phyloP scores from a whole-genome alignment of 805 yeast genomes.

The Lachancea fermentati region DNA sequence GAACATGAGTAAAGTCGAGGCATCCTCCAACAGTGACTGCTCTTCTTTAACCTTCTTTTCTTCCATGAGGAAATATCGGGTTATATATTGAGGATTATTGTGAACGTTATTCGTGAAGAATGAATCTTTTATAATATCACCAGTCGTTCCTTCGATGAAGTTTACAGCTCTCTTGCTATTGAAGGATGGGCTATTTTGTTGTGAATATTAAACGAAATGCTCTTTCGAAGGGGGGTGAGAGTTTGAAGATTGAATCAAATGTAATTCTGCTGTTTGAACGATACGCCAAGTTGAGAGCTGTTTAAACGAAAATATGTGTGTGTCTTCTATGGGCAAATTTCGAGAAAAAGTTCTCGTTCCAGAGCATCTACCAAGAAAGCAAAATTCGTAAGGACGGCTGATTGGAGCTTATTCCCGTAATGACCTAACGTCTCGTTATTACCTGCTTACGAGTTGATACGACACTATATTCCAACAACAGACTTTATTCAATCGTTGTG shows the following conservation, averaged over 20 bases:
- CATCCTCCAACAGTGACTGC: constrained; percentile 45
- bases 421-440: background rate
- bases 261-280: background rate
- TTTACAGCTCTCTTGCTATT: background rate
- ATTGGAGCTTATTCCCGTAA: background rate
- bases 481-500: background rate
- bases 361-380: background rate
- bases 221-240: background rate
- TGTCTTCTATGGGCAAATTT: too few relatives aligned
- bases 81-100: background rate
- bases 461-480: background rate
- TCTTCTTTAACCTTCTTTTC: constrained; percentile 10
- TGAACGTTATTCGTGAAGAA: background rate
- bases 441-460: background rate
- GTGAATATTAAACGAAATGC: background rate
- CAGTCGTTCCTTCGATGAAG: background rate
- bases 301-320: background rate
- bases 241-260: background rate
- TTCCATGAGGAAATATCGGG: constrained; percentile 1
- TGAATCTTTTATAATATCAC: background rate
- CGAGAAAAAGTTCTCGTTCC: background rate
- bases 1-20: constrained; percentile 56
- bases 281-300: background rate
- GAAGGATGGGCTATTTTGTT: background rate
- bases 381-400: background rate